Base-by-base conservation (phyloP, 2,329 filamentous ascomycete genomes). In the Didymella pomorum region DNA sequence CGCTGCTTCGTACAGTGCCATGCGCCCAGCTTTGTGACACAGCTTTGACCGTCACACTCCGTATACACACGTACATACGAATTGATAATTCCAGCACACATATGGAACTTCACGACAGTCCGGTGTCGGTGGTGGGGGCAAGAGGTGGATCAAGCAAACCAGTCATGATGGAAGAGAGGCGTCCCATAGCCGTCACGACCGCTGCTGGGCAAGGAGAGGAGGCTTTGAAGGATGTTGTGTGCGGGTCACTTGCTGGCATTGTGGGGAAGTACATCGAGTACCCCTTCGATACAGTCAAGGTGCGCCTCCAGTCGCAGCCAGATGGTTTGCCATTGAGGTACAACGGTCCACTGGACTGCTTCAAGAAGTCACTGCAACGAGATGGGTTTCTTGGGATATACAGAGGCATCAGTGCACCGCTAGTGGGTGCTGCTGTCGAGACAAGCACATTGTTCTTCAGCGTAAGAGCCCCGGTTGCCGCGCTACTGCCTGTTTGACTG, bases 241-340 rank as follows among this genome's bases (percentile, higher is more conserved):
- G 92, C 76, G 95, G 95, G 75, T 97, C 94, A 58, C 87, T 93
- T 79, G 93, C 94, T 54, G 95, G 95, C 60, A 87, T 96, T 59
- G 88, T 92, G 33, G 94, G 94, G 62, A 99, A 98, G 81, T 92
- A 94, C 76, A 94, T 99, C 73, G 95, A 99, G 77, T 99, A 97
- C 76, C 95, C 95, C 23, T 99, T 99, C 79, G 95, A 99, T 79
- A 99, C 95, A 0, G 89, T 99, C 77, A 99, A 99, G 80, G 95
- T 99, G 60, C 91, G 95, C 39, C 86, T 99, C 11, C 95, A 99
- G 77, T 95, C 94, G n/a, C 94, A 98, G 77, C 91, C 93, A 31
- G 90, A 94, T 76, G 87, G 89, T 69, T 83, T 92, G 2, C 93
- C 92, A 16, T 85, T 93, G 20, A 88, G 86, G 60, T 98, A 97